phyloP scores from a whole-genome alignment of 2,329 filamentous ascomycete species.

The Penicillium sp. region DNA sequence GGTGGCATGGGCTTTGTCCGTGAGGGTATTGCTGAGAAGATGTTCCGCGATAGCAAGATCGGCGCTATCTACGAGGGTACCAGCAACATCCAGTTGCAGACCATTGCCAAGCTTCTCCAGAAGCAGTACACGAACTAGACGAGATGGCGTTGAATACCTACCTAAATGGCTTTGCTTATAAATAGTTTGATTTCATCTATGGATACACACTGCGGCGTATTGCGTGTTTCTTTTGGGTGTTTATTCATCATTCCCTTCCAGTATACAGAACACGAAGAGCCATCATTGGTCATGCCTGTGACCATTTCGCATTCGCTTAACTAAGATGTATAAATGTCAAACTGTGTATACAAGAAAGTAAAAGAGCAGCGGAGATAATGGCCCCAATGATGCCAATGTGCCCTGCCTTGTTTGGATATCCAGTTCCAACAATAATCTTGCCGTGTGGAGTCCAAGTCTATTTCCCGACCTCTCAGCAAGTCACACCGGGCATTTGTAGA shows the following conservation, averaged over 20 bases:
- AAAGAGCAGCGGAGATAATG: background rate
- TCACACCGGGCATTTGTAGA: background rate
- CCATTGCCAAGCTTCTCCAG: slow-evolving; percentile 62
- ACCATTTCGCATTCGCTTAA: background rate
- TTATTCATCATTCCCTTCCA: background rate
- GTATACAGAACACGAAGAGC: background rate
- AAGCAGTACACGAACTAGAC: slow-evolving; percentile 55
- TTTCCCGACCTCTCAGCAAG: background rate
- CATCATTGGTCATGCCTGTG: background rate
- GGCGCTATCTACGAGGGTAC: slow-evolving; percentile 90
- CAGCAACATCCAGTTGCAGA: slow-evolving; percentile 60
- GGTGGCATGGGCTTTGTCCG: slow-evolving; percentile 97
- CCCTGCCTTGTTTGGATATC: background rate
- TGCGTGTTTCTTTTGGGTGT: background rate
- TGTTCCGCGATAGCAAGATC: slow-evolving; percentile 95
- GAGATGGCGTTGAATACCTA: background rate
- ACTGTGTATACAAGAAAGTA: background rate
- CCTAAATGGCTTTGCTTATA: slow-evolving; percentile 1
- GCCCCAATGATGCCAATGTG: background rate
- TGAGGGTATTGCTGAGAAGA: slow-evolving; percentile 95
- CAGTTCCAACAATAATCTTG: background rate
- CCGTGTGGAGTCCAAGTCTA: background rate
- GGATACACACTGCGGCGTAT: background rate
- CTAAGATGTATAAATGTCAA: background rate
- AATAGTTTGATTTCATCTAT: slow-evolving; percentile 1